Evolutionary conservation across 257 asterid genomes (phyloP).

Genomic region (Anisodus tanguticus): DNA sequence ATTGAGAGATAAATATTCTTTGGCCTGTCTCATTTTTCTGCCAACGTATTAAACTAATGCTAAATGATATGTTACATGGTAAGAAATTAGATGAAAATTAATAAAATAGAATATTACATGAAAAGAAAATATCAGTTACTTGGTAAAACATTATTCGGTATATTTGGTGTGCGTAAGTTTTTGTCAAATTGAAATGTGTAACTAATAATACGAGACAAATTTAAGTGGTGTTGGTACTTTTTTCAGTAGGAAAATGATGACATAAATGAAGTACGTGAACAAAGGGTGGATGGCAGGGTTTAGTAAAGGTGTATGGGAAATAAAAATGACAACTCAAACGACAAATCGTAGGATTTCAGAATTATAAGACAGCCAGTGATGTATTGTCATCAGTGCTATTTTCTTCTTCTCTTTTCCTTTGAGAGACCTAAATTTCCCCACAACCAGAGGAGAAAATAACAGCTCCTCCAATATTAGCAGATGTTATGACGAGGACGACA

Average conservation of each 20-base stretch:
- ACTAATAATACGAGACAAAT: background rate
- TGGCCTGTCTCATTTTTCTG: no score
- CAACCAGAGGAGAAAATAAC: background rate
- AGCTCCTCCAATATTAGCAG: background rate
- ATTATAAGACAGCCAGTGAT: slow-evolving; percentile 74
- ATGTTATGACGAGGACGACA: no score
- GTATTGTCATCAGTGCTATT: slow-evolving; percentile 62
- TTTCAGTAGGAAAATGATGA: slow-evolving; percentile 10
- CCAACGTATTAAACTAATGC: no score
- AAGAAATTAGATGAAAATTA: no score
- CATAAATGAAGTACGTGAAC: background rate
- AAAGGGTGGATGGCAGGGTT: slow-evolving; percentile 22
- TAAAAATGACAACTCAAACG: slow-evolving; percentile 69
- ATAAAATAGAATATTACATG: no score
- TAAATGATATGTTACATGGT: no score
- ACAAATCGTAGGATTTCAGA: slow-evolving; percentile 63
- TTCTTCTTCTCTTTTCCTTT: background rate
- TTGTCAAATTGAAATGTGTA: background rate
- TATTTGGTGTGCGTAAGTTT: no score
- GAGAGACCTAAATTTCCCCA: background rate
- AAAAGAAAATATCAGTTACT: no score
- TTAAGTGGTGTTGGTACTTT: background rate
- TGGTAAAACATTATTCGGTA: no score
- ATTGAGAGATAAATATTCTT: no score
- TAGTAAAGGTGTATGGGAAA: background rate